Conservation (phyloP, 2,329 filamentous ascomycete species). For the Fusarium scirpi region DNA sequence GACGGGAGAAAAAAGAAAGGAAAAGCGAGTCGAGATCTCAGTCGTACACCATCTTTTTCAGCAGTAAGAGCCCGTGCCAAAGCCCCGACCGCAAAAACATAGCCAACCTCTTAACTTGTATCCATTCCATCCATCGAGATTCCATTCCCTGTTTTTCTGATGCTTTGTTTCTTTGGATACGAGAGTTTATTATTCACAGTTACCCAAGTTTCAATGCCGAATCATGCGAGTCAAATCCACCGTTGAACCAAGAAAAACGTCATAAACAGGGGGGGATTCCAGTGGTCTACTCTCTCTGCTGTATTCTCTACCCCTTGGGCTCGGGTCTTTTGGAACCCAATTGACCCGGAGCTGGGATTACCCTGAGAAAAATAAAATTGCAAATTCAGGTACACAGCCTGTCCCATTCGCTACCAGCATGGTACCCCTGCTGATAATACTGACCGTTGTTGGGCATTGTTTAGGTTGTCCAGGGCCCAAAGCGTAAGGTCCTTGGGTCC, state of each 20-base stretch:
- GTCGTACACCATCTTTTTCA: slow-evolving; percentile 4
- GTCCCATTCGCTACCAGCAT: slow-evolving; percentile 19
- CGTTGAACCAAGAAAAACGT: not conserved
- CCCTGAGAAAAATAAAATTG: slow-evolving; percentile 38
- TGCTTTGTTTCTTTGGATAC: not conserved
- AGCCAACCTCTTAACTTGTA: not conserved
- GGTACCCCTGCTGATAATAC: slow-evolving; percentile 21
- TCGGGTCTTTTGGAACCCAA: slow-evolving; percentile 31
- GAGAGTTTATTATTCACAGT: not conserved
- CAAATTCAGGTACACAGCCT: slow-evolving; percentile 15
- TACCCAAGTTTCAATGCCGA: not conserved
- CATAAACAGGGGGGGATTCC: slow-evolving; percentile 21
- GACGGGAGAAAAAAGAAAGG: not conserved
- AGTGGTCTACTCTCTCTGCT: not conserved
- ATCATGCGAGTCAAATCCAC: slow-evolving; percentile 7
- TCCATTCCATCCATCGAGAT: slow-evolving; percentile 32
- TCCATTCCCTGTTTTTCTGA: slow-evolving; percentile 1
- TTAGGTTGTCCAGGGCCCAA: slow-evolving; percentile 8
- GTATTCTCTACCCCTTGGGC: slow-evolving; percentile 14
- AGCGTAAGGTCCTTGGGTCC: slow-evolving; percentile 2
- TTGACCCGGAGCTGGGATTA: slow-evolving; percentile 27
- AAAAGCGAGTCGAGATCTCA: slow-evolving; percentile 7
- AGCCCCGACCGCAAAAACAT: not conserved
- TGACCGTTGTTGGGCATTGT: slow-evolving; percentile 32
- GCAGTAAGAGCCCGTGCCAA: not conserved